Evolutionary conservation across 2,329 filamentous ascomycete species (phyloP).

Genomic region (Aaosphaeria arxii): DNA sequence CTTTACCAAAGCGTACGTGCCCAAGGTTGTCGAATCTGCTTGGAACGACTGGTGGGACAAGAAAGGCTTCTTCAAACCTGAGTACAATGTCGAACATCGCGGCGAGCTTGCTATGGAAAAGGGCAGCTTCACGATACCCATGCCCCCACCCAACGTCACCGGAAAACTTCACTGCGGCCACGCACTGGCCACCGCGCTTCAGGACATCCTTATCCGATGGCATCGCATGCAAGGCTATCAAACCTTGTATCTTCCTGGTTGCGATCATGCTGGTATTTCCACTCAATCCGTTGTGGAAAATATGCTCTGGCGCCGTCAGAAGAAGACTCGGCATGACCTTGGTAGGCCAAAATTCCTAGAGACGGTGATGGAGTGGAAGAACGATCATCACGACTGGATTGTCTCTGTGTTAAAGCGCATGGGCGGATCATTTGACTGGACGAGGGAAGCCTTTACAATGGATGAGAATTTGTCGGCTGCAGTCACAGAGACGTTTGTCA

Average conservation of each 20-base stretch:
- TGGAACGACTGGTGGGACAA: conserved; percentile 98
- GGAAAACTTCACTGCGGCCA: conserved; percentile 91
- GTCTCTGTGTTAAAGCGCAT: conserved; percentile 79
- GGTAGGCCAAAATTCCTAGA: conserved; percentile 78
- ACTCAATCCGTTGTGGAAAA: conserved; percentile 97
- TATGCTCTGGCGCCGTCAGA: conserved; percentile 83
- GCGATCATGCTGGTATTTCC: conserved; percentile 94
- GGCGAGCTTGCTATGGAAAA: conserved; percentile 61
- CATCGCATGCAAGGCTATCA: conserved; percentile 88
- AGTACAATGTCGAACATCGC: conserved; percentile 72
- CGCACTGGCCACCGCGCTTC: conserved; percentile 79
- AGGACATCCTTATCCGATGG: conserved; percentile 86
- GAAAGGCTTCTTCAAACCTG: conserved; percentile 86
- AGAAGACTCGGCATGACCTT: conserved; percentile 87
- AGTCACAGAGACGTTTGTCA: conserved; percentile 84
- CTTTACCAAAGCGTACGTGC: conserved; percentile 87
- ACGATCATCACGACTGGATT: conserved; percentile 79
- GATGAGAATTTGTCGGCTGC: conserved; percentile 78
- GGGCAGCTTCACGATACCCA: conserved; percentile 85
- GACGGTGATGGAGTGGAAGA: conserved; percentile 91
- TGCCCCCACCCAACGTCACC: conserved; percentile 94
- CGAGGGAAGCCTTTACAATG: conserved; percentile 89
- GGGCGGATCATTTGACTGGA: conserved; percentile 93
- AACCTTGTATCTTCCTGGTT: conserved; percentile 83
- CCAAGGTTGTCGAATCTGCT: conserved; percentile 82